phyloP scores from a whole-genome alignment of 2,329 filamentous ascomycete genomes.

The Botrytis galanthina region DNA sequence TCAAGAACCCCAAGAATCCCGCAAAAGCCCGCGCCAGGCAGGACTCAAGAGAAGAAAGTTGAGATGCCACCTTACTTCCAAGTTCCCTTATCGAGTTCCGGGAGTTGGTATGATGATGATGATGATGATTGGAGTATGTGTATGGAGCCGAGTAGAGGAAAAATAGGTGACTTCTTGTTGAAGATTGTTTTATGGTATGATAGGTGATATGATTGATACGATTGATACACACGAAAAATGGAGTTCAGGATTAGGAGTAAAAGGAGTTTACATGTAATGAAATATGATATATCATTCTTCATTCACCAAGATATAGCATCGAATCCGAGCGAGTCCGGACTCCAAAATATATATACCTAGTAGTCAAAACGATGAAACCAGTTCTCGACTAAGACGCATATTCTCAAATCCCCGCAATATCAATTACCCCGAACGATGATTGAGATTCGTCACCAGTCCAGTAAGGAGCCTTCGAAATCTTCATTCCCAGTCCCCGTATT shows the following conservation, averaged over 20 bases:
- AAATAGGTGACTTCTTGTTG: no score
- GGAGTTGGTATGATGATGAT: no score
- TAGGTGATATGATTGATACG: not conserved
- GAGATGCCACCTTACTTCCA: no score
- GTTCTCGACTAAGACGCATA: not conserved
- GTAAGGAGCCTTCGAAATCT: not conserved
- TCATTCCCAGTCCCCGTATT: not conserved
- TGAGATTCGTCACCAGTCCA: not conserved
- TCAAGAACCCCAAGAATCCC: no score
- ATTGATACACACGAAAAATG: not conserved
- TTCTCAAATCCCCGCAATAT: not conserved
- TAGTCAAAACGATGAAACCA: not conserved
- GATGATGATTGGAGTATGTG: no score
- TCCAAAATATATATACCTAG: not conserved
- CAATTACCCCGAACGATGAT: not conserved
- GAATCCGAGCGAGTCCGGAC: not conserved
- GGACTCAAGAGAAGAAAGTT: no score
- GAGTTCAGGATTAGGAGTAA: not conserved
- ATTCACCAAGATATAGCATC: not conserved
- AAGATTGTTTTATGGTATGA: no score
- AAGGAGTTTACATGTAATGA: not conserved
- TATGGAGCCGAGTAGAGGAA: no score
- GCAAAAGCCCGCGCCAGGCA: no score
- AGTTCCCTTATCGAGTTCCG: no score
- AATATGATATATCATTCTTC: not conserved